phyloP scores from a whole-genome alignment of 1,284 basidiomycete genomes.

The Heterobasidion parviporum region DNA sequence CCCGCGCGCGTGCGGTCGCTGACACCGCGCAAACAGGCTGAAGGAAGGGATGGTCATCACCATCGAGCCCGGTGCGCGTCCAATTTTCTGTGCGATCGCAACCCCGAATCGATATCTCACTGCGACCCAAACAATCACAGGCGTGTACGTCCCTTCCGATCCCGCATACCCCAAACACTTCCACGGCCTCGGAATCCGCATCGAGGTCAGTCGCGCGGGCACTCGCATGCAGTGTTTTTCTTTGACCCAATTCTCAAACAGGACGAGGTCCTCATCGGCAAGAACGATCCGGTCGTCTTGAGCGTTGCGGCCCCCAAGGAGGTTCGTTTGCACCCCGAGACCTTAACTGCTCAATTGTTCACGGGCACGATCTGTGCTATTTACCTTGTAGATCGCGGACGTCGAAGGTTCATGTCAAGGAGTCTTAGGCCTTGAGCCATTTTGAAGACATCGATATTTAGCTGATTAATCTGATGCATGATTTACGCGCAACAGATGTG shows the following conservation, averaged over 20 bases:
- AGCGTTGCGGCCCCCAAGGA: constrained; percentile 84
- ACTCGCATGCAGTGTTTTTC: too few relatives aligned
- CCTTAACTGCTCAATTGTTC: not conserved
- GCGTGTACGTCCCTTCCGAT: constrained; percentile 79
- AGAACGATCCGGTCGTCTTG: constrained; percentile 60
- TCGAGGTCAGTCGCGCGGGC: constrained; percentile 39
- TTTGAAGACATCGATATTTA: constrained; percentile 23
- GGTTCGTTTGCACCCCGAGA: constrained; percentile 28
- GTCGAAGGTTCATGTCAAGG: constrained; percentile 86
- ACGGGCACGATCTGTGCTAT: not conserved
- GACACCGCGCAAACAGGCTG: constrained; percentile 29
- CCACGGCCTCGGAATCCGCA: constrained; percentile 84
- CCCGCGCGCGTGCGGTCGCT: not conserved
- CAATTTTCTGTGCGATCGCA: not conserved
- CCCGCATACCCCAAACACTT: constrained; percentile 76
- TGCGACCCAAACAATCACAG: constrained; percentile 18
- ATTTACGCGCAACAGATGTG: too few relatives aligned
- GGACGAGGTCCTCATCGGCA: constrained; percentile 81
- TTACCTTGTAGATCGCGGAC: constrained; percentile 53
- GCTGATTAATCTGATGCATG: not conserved
- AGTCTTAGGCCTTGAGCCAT: constrained; percentile 55
- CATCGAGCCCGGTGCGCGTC: constrained; percentile 59
- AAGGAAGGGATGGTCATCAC: constrained; percentile 84
- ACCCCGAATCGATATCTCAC: not conserved
- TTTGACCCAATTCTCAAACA: not conserved